phyloP scores from a whole-genome alignment of 345 rosid genomes.

The Citrus mangshanensis region DNA sequence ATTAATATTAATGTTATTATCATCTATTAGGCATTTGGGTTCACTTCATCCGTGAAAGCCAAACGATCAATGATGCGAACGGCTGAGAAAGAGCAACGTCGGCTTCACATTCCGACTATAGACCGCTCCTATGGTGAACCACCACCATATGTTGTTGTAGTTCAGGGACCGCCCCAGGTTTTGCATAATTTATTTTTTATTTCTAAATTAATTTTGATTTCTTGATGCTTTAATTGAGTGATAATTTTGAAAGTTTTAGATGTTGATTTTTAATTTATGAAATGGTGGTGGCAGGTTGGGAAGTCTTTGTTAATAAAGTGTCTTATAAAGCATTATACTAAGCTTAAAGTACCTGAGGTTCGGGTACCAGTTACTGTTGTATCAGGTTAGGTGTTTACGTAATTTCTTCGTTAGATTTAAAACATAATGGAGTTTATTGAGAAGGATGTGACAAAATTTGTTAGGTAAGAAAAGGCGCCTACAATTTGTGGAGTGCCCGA shows the following conservation, averaged over 20 bases:
- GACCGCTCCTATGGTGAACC: conserved; percentile 83
- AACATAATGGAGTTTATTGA: neutral
- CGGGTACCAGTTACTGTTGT: conserved; percentile 83
- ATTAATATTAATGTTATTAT: neutral
- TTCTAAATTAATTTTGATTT: too few relatives aligned
- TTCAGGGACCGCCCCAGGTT: conserved; percentile 93
- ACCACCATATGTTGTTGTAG: conserved; percentile 77
- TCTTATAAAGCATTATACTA: conserved; percentile 76
- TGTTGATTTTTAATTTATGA: neutral
- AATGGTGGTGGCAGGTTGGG: conserved; percentile 36
- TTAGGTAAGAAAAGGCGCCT: conserved; percentile 70
- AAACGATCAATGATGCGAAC: conserved; percentile 58
- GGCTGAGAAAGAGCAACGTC: conserved; percentile 78
- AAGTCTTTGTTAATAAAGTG: conserved; percentile 82
- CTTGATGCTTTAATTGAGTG: neutral
- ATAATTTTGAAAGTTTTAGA: neutral
- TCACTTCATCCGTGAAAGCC: conserved; percentile 58
- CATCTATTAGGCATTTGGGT: conserved; percentile 58
- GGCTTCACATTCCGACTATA: conserved; percentile 69
- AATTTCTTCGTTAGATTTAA: neutral
- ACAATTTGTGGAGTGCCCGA: conserved; percentile 96
- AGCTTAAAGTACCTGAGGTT: conserved; percentile 81
- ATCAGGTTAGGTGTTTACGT: conserved; percentile 41
- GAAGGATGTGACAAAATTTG: conserved; percentile 16
- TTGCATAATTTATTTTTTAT: too few relatives aligned